Percentiles rank a stretch among this genome's conserved stretches.
These are phyloP conservation scores for Amylocarpus encephaloides DNA, from an alignment of 2,329 filamentous ascomycete genomes.

Conservation along the genomic window DNA sequence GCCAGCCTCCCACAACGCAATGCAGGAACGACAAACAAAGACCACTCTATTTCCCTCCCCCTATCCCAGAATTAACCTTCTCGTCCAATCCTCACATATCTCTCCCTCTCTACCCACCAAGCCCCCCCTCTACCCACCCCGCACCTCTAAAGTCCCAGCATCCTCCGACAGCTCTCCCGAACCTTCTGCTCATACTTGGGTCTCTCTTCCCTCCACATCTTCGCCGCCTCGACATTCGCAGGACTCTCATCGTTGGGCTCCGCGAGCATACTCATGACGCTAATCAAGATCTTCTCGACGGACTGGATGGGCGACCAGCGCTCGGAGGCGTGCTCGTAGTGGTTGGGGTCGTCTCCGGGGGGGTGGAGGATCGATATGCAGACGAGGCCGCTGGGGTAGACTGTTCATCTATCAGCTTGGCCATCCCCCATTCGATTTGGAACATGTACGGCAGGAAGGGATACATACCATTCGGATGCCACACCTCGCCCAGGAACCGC, in stretches of 20 bases:
- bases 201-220: conserved; percentile 88
- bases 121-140: neutral
- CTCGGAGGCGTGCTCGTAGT: conserved; percentile 94
- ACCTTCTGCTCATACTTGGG: conserved; percentile 82
- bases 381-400: conserved; percentile 85
- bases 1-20: neutral
- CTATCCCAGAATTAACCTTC: neutral
- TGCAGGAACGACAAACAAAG: neutral
- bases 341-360: conserved; percentile 93
- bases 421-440: neutral
- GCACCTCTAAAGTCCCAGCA: conserved; percentile 54
- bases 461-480: conserved; percentile 84
- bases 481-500: conserved; percentile 90
- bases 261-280: conserved; percentile 96
- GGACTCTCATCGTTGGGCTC: conserved; percentile 97
- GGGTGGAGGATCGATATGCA: conserved; percentile 98
- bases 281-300: conserved; percentile 95
- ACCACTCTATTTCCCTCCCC: neutral
- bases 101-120: neutral
- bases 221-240: conserved; percentile 91
- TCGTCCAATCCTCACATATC: neutral
- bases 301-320: conserved; percentile 96
- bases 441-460: neutral
- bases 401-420: conserved; percentile 38
- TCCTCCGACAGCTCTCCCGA: conserved; percentile 70